Evolutionary conservation across 1,139 yeast genomes (phyloP).

Genomic region (Taphrina betulina): DNA sequence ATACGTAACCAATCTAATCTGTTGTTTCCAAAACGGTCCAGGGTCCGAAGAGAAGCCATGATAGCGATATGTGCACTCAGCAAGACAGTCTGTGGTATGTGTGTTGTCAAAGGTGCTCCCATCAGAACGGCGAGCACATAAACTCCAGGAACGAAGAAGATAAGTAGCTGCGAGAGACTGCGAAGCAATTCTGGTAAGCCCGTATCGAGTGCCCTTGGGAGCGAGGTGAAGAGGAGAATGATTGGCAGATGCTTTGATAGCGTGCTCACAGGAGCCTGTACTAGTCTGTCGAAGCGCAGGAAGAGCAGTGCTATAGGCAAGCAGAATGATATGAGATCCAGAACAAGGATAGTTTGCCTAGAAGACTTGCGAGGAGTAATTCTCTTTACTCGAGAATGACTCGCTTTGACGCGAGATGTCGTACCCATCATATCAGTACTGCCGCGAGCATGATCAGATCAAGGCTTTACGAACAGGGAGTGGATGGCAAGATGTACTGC

Average conservation of each 20-base stretch:
- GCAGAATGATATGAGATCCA: too few relatives aligned
- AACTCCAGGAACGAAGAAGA: not conserved
- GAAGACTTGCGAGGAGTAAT: too few relatives aligned
- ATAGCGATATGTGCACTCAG: slow-evolving; percentile 6
- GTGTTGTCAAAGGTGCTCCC: slow-evolving; percentile 27
- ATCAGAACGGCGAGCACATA: slow-evolving; percentile 16
- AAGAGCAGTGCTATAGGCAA: slow-evolving; percentile 2
- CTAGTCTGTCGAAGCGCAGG: not conserved
- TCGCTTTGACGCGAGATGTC: too few relatives aligned
- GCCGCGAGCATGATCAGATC: too few relatives aligned
- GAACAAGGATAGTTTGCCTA: too few relatives aligned
- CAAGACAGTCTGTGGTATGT: slow-evolving; percentile 2
- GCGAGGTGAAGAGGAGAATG: not conserved
- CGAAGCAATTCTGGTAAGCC: not conserved
- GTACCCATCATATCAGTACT: too few relatives aligned
- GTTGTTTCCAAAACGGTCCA: not conserved
- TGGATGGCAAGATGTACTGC: too few relatives aligned
- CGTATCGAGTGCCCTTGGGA: too few relatives aligned
- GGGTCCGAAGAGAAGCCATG: slow-evolving; percentile 1
- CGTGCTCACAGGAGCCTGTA: slow-evolving; percentile 1
- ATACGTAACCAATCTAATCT: not conserved
- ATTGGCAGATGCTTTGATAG: not conserved
- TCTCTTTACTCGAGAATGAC: too few relatives aligned
- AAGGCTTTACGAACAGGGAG: too few relatives aligned
- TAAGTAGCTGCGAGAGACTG: slow-evolving; percentile 4